Conservation (phyloP, 83 land plant species). For the Diphasiastrum complanatum region DNA sequence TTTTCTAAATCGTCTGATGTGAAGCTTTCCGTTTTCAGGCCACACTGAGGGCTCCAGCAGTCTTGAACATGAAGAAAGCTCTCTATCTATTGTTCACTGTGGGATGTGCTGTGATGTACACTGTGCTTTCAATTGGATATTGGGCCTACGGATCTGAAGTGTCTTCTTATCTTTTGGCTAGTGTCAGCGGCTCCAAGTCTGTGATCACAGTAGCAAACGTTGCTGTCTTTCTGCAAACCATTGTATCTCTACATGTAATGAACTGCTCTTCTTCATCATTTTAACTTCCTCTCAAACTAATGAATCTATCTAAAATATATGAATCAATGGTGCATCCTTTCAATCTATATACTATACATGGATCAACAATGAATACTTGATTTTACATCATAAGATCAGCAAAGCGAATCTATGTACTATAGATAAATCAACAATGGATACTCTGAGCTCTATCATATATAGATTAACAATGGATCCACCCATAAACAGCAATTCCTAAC, state of each 20-base stretch:
- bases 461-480: neutral
- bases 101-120: conserved; percentile 1
- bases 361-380: no score
- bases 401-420: no score
- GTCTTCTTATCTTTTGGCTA: neutral
- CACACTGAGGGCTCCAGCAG: conserved; percentile 4
- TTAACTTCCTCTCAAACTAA: neutral
- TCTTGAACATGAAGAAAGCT: conserved; percentile 4
- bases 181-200: neutral
- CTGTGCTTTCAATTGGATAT: conserved; percentile 3
- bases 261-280: neutral
- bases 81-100: conserved; percentile 1
- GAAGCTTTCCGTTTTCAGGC: neutral
- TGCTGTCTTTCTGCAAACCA: neutral
- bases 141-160: conserved; percentile 8
- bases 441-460: no score
- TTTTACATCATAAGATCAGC: no score
- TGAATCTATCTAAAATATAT: neutral
- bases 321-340: neutral
- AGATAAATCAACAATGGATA: no score
- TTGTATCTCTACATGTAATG: conserved; percentile 13
- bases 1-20: neutral
- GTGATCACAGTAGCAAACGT: conserved; percentile 2
- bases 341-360: neutral
- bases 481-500: neutral